These are phyloP conservation scores for Colletotrichum kahawae DNA, from an alignment of 2,329 filamentous ascomycete genomes.

Conservation along the genomic window DNA sequence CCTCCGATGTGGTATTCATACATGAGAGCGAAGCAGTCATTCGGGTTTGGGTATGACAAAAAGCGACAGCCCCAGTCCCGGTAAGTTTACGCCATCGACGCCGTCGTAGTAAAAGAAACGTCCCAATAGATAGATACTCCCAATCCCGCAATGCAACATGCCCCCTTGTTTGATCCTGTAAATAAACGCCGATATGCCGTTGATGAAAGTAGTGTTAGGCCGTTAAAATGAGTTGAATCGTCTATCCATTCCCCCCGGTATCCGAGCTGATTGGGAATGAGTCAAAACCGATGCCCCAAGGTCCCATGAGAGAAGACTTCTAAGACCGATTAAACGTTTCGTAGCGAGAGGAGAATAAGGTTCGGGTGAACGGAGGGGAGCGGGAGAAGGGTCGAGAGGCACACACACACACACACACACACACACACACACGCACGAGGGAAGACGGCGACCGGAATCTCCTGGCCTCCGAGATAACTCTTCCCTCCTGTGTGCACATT, in stretches of 20 bases:
- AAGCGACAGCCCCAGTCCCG: not conserved
- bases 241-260: not conserved
- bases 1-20: constrained; percentile 16
- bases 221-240: not conserved
- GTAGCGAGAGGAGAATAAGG: not conserved
- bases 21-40: not conserved
- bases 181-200: not conserved
- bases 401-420: not conserved
- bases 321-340: constrained; percentile 2
- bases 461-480: not conserved
- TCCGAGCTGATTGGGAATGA: not conserved
- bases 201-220: not conserved
- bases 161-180: not conserved
- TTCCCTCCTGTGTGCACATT: not conserved
- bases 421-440: not conserved
- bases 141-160: constrained; percentile 15
- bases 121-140: not conserved
- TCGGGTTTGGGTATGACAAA: not conserved
- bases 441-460: not conserved
- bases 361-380: not conserved
- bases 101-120: not conserved
- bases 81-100: not conserved
- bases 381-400: not conserved
- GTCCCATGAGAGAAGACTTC: not conserved
- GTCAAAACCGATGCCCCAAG: not conserved